phyloP scores from a whole-genome alignment of 345 rosid species.

The Gossypium anomalum region DNA sequence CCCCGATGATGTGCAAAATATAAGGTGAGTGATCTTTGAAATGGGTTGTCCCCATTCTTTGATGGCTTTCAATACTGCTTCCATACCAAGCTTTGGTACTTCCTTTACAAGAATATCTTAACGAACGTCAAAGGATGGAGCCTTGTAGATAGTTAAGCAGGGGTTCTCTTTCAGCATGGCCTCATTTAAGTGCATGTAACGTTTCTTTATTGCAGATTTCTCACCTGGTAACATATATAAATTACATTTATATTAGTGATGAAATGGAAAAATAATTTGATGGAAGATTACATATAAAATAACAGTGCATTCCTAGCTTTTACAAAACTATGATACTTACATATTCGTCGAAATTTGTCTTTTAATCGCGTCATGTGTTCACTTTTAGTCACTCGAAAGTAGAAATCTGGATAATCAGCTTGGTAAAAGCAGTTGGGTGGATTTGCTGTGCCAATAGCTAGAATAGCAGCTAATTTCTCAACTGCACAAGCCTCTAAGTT shows the following conservation, averaged over 20 bases:
- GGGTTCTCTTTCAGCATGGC: neutral
- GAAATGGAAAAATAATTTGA: too few species aligned
- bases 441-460: neutral
- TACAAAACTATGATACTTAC: conserved; percentile 29
- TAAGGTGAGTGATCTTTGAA: conserved; percentile 2
- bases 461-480: neutral
- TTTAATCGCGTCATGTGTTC: conserved; percentile 35
- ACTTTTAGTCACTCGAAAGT: neutral
- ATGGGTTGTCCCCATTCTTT: neutral
- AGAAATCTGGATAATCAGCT: neutral
- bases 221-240: neutral
- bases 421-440: neutral
- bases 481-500: neutral
- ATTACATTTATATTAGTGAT: too few species aligned
- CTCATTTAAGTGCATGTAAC: neutral
- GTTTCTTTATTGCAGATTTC: neutral
- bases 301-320: too few species aligned
- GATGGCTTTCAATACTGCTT: conserved; percentile 9
- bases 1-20: neutral
- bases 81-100: neutral
- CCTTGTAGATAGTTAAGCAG: neutral
- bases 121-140: neutral
- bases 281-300: too few species aligned
- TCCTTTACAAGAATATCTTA: neutral
- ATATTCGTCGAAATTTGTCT: conserved; percentile 64